These are phyloP conservation scores for Cornus kousa DNA, from an alignment of 148 eudicot species.

Conservation along the genomic window DNA sequence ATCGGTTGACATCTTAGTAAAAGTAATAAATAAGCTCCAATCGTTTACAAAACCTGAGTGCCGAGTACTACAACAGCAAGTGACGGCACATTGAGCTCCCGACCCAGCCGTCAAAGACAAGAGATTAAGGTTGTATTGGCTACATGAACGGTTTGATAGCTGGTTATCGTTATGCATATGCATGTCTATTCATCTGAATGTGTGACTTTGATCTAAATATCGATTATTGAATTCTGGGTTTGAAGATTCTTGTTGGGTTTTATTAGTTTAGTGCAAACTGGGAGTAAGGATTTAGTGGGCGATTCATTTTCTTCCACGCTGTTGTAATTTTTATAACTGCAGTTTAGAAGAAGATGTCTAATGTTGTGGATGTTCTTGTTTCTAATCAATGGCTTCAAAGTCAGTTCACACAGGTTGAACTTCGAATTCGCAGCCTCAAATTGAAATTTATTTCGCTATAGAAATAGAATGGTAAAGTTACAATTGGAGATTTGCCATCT, in stretches of 20 bases:
- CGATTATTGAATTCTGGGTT: constrained; percentile 3
- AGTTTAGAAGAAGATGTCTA: constrained; percentile 43
- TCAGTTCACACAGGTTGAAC: constrained; percentile 71
- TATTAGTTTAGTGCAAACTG: neutral
- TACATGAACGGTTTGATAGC: neutral
- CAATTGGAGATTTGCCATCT: constrained; percentile 69
- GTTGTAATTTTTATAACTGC: constrained; percentile 15
- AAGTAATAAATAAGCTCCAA: no score
- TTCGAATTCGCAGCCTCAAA: constrained; percentile 62
- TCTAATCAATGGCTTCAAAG: constrained; percentile 70
- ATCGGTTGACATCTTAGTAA: no score
- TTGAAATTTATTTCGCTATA: constrained; percentile 48
- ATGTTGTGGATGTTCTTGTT: constrained; percentile 52
- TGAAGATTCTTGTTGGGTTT: constrained; percentile 5
- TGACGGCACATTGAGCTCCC: no score
- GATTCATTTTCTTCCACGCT: constrained; percentile 15
- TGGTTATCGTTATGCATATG: neutral
- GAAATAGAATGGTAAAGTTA: constrained; percentile 73
- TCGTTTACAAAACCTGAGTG: no score
- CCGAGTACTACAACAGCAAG: no score
- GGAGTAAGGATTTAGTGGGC: neutral
- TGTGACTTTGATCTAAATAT: neutral
- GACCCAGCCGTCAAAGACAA: no score
- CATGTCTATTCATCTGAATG: neutral
- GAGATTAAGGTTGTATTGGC: neutral